Percentiles rank a stretch among this genome's conserved stretches.
phyloP scores from a whole-genome alignment of 495 filamentous ascomycete genomes.

The Neurospora cerealis region DNA sequence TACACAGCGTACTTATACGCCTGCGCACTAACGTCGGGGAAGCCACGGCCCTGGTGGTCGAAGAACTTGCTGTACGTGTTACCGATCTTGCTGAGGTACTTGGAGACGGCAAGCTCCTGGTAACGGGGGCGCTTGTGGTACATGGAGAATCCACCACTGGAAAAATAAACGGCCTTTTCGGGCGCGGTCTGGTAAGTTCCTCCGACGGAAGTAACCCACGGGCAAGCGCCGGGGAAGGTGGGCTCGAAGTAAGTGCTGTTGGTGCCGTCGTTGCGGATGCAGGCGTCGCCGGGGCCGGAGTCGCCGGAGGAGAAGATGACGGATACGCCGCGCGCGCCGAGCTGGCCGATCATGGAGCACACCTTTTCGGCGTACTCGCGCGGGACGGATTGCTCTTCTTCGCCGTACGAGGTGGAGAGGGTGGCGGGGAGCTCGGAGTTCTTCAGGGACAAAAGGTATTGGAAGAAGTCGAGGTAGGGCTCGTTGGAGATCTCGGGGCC shows the following conservation, averaged over 20 bases:
- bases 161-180: slow-evolving; percentile 46
- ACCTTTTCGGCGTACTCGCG: slow-evolving; percentile 54
- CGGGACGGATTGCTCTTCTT: slow-evolving; percentile 70
- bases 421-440: slow-evolving; percentile 54
- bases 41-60: slow-evolving; percentile 55
- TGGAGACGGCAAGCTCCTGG: slow-evolving; percentile 45
- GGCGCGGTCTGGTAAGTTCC: slow-evolving; percentile 51
- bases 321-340: slow-evolving; percentile 68
- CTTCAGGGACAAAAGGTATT: slow-evolving; percentile 33
- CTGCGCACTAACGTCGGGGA: slow-evolving; percentile 66
- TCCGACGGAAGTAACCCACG: slow-evolving; percentile 67
- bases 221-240: slow-evolving; percentile 42
- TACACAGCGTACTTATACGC: slow-evolving; percentile 5
- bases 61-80: slow-evolving; percentile 14
- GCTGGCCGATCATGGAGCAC: slow-evolving; percentile 54
- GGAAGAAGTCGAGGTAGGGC: slow-evolving; percentile 66
- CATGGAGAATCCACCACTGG: slow-evolving; percentile 55
- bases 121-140: slow-evolving; percentile 51
- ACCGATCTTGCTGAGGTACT: slow-evolving; percentile 30
- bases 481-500: slow-evolving; percentile 53
- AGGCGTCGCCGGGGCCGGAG: slow-evolving; percentile 55
- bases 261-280: slow-evolving; percentile 54
- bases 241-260: slow-evolving; percentile 61
- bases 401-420: slow-evolving; percentile 72
- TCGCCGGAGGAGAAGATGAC: slow-evolving; percentile 69